These are phyloP conservation scores for Globisporangium orthogonon DNA, from an alignment of 352 stramenopile species.

Conservation along the genomic window DNA sequence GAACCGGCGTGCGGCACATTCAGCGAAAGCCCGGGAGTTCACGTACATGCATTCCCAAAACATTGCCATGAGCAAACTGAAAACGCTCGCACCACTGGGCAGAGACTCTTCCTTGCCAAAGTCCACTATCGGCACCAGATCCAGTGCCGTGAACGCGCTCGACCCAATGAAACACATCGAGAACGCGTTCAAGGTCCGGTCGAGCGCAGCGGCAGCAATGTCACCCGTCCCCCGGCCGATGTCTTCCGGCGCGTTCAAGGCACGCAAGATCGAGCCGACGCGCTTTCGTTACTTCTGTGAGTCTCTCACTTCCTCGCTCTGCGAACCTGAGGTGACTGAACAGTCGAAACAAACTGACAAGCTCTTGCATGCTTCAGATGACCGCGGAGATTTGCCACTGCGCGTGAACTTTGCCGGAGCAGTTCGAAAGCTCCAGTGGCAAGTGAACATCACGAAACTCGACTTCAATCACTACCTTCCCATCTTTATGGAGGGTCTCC, in stretches of 20 bases:
- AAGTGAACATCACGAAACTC: conserved; percentile 54
- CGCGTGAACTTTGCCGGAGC: conserved; percentile 70
- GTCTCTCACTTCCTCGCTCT: conserved; percentile 5
- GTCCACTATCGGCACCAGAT: conserved; percentile 18
- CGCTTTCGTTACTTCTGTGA: conserved; percentile 83
- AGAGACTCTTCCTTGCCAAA: conserved; percentile 1
- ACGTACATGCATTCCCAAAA: not conserved
- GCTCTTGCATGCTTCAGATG: conserved; percentile 27
- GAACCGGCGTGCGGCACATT: conserved; percentile 25
- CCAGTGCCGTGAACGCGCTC: conserved; percentile 18
- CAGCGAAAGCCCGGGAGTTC: conserved; percentile 16
- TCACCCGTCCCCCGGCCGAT: conserved; percentile 30
- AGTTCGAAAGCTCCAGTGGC: conserved; percentile 71
- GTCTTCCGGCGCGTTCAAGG: conserved; percentile 47
- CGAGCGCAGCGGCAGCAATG: conserved; percentile 1
- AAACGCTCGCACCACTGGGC: not conserved
- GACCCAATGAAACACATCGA: conserved; percentile 26
- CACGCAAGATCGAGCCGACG: conserved; percentile 63
- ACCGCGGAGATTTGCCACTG: conserved; percentile 63
- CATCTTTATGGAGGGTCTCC: conserved; percentile 90
- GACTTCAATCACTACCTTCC: conserved; percentile 88
- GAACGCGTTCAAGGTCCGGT: conserved; percentile 17
- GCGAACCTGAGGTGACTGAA: not conserved
- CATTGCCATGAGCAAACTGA: not conserved
- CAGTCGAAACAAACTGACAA: not conserved